A percentile compares a stretch with the other conserved stretches of the same genome.
These are phyloP conservation scores for Solanum chacoense DNA, from an alignment of 305 asterid genomes.

Conservation along the genomic window DNA sequence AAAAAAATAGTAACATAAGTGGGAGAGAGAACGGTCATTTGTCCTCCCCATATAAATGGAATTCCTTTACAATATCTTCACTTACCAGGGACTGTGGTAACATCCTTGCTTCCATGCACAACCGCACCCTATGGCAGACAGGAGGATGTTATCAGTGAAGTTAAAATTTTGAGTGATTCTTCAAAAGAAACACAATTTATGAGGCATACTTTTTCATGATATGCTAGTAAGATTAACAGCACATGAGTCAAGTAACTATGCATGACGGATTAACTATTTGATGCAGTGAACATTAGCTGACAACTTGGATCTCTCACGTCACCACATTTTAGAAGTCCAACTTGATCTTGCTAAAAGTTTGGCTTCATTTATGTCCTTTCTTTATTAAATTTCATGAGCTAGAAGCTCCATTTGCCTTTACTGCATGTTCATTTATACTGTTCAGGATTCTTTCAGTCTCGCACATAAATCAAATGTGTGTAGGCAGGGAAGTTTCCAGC, in stretches of 20 bases:
- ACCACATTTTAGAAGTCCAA: neutral
- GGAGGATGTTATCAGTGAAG: neutral
- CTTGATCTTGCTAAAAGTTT: neutral
- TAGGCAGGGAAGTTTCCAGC: neutral
- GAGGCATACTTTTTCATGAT: neutral
- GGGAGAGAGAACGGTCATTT: neutral
- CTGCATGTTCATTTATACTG: neutral
- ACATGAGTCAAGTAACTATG: neutral
- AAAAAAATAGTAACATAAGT: neutral
- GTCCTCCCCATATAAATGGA: neutral
- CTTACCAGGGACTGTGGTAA: slow-evolving; percentile 33
- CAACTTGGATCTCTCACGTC: neutral
- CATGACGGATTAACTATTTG: neutral
- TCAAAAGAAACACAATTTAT: neutral
- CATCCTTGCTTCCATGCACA: slow-evolving; percentile 29
- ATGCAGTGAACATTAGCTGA: neutral
- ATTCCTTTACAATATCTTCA: slow-evolving; percentile 1
- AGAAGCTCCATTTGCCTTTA: neutral
- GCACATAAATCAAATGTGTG: neutral
- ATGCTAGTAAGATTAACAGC: neutral
- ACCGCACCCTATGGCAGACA: neutral
- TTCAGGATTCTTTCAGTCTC: neutral
- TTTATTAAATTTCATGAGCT: neutral
- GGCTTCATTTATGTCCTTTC: neutral
- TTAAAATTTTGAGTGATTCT: neutral